Evolutionary conservation across 1,284 basidiomycete species (phyloP), one percentile per base, ranked within the genome.

Genomic region (Erythrobasidium hasegawianum): DNA sequence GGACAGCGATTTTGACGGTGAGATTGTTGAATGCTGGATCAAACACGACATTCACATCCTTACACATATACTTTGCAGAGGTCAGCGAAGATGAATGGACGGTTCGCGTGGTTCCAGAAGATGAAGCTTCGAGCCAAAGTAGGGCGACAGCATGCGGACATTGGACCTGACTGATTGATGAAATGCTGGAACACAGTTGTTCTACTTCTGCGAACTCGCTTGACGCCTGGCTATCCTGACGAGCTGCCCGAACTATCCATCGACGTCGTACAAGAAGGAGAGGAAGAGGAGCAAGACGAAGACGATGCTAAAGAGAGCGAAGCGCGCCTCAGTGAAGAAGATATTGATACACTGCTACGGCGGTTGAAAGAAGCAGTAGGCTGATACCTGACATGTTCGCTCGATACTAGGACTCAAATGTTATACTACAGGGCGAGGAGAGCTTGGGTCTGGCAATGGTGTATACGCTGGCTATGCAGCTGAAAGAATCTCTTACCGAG

Each of bases 51-150:
- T 14, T 14, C n/a, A 47, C 10, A 24, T 1, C 2, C 14, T n/a
- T 20, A 27, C 13, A 2, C 39, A 16, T n/a, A 22, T 27, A 38
- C 22, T 54, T 26, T 56, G 16, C 87, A 97, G 95, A 88, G 81
- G 76, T 88, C 75, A 89, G 88, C 68, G 86, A 91, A 74, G 86
- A 84, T 71, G 83, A 88, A 73, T 84, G 97, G 55, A 81, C 85
- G 74, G 90, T 98, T 77, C 84, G 87, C 68, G 87, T 92, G 56
- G 90, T 95, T 76, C 91, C 94, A 43, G 94, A 97, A 71, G 86
- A 87, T 66, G 80, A 82, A 2, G 33, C 33, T 33, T 33, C 79
- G 57, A 83, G 86, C 67, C 78, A 81, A 57, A 77, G 88, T 89
- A 75, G 76, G 83, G 80, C 68, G 41, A 26, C 33, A 16, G 20